These are phyloP conservation scores for Lenwebbia sp. DNA, from an alignment of 345 rosid genomes.

Conservation along the genomic window DNA sequence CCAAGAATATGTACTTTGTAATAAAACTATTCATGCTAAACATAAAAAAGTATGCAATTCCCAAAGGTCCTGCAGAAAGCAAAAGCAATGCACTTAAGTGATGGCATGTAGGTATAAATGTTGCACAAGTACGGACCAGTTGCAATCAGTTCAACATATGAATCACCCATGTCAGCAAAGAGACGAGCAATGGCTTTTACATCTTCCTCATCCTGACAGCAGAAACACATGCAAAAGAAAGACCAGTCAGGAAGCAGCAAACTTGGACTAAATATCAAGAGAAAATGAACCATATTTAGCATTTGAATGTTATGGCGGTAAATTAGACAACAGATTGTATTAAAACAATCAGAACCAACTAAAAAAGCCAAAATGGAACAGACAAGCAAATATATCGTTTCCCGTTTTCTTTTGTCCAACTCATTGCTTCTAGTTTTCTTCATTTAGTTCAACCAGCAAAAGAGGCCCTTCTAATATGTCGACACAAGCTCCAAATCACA, in stretches of 20 bases:
- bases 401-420: too few species aligned
- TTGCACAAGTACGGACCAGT: constrained; percentile 37
- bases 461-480: too few species aligned
- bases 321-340: neutral
- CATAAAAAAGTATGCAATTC: neutral
- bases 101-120: neutral
- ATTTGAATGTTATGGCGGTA: neutral
- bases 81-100: neutral
- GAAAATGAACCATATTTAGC: neutral
- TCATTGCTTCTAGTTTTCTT: too few species aligned
- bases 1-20: neutral
- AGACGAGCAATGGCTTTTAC: constrained; percentile 95
- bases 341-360: too few species aligned
- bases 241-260: neutral
- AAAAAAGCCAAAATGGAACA: too few species aligned
- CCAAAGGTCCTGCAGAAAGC: neutral
- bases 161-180: constrained; percentile 97
- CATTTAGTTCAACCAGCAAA: too few species aligned
- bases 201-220: constrained; percentile 92
- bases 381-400: too few species aligned
- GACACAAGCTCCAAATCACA: too few species aligned
- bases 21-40: neutral
- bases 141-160: constrained; percentile 92
- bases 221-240: neutral
- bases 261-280: neutral